Evolutionary conservation across 2,329 filamentous ascomycete species (phyloP).

Genomic region (Cladophialophora exuberans): DNA sequence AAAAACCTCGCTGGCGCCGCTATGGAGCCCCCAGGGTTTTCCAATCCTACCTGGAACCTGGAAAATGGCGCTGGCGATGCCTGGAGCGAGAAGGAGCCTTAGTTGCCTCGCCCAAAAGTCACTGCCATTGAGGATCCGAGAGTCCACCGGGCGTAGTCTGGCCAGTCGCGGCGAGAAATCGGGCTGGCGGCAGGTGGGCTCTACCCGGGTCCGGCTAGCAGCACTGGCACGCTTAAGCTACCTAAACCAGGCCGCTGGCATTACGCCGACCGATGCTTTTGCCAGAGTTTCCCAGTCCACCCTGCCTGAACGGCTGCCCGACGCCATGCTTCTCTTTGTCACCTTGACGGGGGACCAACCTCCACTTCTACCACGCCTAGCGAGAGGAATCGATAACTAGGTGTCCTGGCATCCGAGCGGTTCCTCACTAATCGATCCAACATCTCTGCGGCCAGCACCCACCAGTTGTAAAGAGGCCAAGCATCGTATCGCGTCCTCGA

Average conservation of each 20-base stretch:
- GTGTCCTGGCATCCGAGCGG: not conserved
- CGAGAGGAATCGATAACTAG: not conserved
- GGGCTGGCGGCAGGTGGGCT: conserved; percentile 1
- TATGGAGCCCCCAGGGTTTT: not conserved
- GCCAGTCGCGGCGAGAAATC: not conserved
- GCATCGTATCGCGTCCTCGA: not conserved
- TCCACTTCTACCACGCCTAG: conserved; percentile 2
- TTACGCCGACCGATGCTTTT: conserved; percentile 14
- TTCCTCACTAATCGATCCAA: conserved; percentile 5
- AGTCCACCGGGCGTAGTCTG: not conserved
- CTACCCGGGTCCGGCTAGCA: conserved; percentile 4
- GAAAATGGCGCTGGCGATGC: conserved; percentile 6
- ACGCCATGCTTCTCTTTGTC: conserved; percentile 6
- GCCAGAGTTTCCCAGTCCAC: conserved; percentile 7
- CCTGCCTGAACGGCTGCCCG: conserved; percentile 11
- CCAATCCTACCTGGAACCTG: conserved; percentile 5
- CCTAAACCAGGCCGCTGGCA: conserved; percentile 4
- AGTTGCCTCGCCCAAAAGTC: not conserved
- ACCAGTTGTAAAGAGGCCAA: conserved; percentile 12
- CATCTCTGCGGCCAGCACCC: not conserved
- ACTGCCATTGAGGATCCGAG: not conserved
- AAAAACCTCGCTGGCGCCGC: conserved; percentile 13
- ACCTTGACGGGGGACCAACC: not conserved
- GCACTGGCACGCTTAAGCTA: conserved; percentile 13
- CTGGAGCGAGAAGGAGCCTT: not conserved